A percentile compares a stretch with the other conserved stretches of the same genome.
Conservation (phyloP, 257 asterid species). For the Solanum sejunctum region DNA sequence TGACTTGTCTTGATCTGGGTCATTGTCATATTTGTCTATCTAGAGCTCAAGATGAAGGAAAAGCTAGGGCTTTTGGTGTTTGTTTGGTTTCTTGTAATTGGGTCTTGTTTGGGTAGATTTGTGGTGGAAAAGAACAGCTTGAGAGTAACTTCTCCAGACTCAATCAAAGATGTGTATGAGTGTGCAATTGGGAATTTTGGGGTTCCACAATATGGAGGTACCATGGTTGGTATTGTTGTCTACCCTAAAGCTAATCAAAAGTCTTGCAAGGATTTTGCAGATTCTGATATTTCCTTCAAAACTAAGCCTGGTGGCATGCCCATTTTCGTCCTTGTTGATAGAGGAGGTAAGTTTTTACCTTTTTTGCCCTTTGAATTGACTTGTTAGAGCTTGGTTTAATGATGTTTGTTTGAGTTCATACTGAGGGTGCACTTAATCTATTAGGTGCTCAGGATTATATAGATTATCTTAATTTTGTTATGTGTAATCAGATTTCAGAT, state of each 20-base stretch:
- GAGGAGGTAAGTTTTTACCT: slow-evolving; percentile 55
- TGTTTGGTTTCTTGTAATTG: slow-evolving; percentile 33
- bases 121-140: slow-evolving; percentile 93
- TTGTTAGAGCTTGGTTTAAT: neutral
- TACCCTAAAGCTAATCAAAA: slow-evolving; percentile 80
- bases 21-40: neutral
- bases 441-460: neutral
- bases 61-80: slow-evolving; percentile 22
- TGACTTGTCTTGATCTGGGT: neutral
- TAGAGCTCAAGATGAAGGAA: slow-evolving; percentile 31
- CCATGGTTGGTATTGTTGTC: slow-evolving; percentile 58
- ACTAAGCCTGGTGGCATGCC: slow-evolving; percentile 81
- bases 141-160: slow-evolving; percentile 70
- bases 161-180: slow-evolving; percentile 57
- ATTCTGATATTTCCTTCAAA: slow-evolving; percentile 36
- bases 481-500: neutral
- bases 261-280: slow-evolving; percentile 50
- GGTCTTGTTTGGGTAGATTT: slow-evolving; percentile 63
- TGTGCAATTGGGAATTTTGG: slow-evolving; percentile 98
- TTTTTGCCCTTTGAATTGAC: neutral
- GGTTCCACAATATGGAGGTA: slow-evolving; percentile 91
- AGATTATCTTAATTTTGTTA: neutral
- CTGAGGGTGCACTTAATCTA: neutral
- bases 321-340: slow-evolving; percentile 69
- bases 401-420: neutral